These are phyloP conservation scores for Ascocoryne sarcoides DNA, from an alignment of 2,329 filamentous ascomycete genomes.

Conservation along the genomic window DNA sequence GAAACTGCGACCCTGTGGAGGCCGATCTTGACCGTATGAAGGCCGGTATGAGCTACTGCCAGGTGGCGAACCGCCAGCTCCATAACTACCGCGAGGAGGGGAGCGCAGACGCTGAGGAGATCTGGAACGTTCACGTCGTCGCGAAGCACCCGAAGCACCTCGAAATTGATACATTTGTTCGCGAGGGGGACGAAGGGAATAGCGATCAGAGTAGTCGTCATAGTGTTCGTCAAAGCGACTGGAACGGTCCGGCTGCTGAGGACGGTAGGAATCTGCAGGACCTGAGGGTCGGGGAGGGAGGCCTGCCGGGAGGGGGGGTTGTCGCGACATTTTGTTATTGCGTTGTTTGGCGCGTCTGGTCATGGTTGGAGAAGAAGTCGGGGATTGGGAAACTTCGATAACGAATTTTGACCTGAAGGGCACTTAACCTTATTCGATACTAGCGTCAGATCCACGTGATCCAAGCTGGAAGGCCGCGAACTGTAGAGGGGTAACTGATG, in stretches of 20 bases:
- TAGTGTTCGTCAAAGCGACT: neutral
- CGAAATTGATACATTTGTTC: constrained; percentile 21
- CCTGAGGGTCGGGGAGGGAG: constrained; percentile 16
- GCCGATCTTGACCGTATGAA: constrained; percentile 2
- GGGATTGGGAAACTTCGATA: neutral
- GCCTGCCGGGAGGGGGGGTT: constrained; percentile 23
- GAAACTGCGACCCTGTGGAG: constrained; percentile 16
- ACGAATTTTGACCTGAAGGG: neutral
- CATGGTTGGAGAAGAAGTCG: neutral
- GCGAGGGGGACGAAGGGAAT: constrained; percentile 3
- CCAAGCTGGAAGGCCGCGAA: neutral
- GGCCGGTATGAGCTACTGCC: constrained; percentile 1
- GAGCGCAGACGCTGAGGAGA: constrained; percentile 8
- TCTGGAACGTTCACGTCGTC: too few relatives aligned
- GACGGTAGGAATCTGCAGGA: constrained; percentile 18
- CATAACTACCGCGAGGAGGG: constrained; percentile 5
- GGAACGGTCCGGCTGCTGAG: neutral
- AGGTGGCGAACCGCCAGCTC: constrained; percentile 7
- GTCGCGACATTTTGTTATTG: constrained; percentile 21
- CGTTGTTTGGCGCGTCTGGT: constrained; percentile 1
- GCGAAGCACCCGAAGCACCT: constrained; percentile 6
- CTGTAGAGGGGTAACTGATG: neutral
- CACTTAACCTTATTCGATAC: neutral
- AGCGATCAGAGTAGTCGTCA: constrained; percentile 19
- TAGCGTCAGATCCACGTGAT: constrained; percentile 5